A percentile compares a stretch with the other conserved stretches of the same genome.
Conservation (phyloP, 257 asterid genomes). For the Perilla frutescens region DNA sequence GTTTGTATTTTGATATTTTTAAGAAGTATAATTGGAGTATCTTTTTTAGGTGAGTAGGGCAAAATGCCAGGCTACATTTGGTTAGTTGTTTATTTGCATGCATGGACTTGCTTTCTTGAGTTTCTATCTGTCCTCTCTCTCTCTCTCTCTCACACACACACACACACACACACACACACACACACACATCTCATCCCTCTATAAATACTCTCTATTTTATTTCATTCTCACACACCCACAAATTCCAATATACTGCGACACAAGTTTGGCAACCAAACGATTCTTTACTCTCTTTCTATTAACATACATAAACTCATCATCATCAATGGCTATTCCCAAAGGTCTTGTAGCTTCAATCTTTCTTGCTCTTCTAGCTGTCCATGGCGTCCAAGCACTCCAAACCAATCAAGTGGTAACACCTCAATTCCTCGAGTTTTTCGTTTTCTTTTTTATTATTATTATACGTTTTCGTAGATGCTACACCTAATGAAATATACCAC, state of each 20-base stretch:
- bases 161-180: too few relatives aligned
- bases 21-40: slow-evolving; percentile 24
- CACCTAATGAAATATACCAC: slow-evolving; percentile 8
- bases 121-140: slow-evolving; percentile 36
- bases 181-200: too few relatives aligned
- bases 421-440: not conserved
- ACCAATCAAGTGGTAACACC: slow-evolving; percentile 45
- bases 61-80: slow-evolving; percentile 42
- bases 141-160: slow-evolving; percentile 28
- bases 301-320: not conserved
- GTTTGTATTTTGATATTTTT: not conserved
- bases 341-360: slow-evolving; percentile 43
- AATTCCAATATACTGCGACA: not conserved
- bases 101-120: slow-evolving; percentile 43
- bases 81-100: slow-evolving; percentile 46
- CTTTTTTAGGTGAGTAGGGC: slow-evolving; percentile 44
- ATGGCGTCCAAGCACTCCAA: slow-evolving; percentile 59
- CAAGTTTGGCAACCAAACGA: too few relatives aligned
- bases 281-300: not conserved
- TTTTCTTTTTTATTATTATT: not conserved
- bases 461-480: not conserved
- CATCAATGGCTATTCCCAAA: slow-evolving; percentile 59
- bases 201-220: slow-evolving; percentile 38
- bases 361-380: slow-evolving; percentile 48
- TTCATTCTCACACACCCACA: slow-evolving; percentile 25